Base-by-base conservation (phyloP, 805 yeast species). In the Cephaloascus fragrans region DNA sequence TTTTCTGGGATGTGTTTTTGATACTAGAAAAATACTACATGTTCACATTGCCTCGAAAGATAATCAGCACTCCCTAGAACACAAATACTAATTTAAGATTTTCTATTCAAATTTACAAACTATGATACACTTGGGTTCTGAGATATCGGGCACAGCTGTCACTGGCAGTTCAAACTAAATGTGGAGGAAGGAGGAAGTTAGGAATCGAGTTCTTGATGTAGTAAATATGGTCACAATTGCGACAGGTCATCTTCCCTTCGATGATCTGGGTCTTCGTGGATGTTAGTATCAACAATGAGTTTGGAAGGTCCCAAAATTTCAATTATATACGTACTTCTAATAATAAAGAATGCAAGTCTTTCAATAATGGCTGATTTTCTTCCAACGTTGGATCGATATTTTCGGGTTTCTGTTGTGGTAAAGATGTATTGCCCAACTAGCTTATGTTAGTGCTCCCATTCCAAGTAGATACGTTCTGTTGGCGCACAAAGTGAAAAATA, bases 181-280 rank as follows among this genome's bases (percentile, higher is more conserved):
- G 97, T 4, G 97, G 97, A 26, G 98, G 97, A 28, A 93, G 71
- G 39, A 93, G 64, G 61, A 93, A 83, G 68, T 90, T 90, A 28
- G 99, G 96, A 49, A 93, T 88, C 38, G 93, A 78, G 67, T 87
- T 89, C 61, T 89, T 90, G 64, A 93, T 83, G 64, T 83, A 77
- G 61, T 89, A 93, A 5, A 83, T 67, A 59, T 90, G 97, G 1
- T 76, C 80, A 57, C 99, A 93, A 61, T 81, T 81, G 18, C 72
- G 67, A 57, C 99, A 93, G 10, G 67, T 68, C 97, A 93, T 87
- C 50, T 80, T 78, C 2, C 98, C 99, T 50, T 89, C 90, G 8
- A 71, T 56, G 39, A 93, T 85, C 44, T 80, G 87, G 1, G 97
- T 90, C 56, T 31, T n/a, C n/a, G 14, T 26, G 9, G 29, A 10